Percentiles rank a stretch among this genome's conserved stretches.
Conservation (phyloP, 2,329 filamentous ascomycete species). For the Tolypocladium paradoxum region DNA sequence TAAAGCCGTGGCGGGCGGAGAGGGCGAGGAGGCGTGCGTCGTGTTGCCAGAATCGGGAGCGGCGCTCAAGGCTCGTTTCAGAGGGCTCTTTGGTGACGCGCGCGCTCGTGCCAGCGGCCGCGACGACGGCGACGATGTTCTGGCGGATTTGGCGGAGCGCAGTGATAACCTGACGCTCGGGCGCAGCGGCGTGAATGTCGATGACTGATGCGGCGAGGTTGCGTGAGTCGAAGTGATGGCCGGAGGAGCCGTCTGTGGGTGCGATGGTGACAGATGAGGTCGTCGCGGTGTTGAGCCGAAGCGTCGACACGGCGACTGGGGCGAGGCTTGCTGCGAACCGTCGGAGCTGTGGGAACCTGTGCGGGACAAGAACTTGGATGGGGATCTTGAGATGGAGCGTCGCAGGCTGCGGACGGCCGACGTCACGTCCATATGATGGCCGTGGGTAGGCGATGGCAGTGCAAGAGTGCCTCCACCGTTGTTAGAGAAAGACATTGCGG, state of each 20-base stretch:
- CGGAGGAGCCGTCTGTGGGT: conserved; percentile 24
- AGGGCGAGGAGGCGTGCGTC: conserved; percentile 34
- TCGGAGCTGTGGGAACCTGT: conserved; percentile 36
- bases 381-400: conserved; percentile 85
- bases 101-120: conserved; percentile 50
- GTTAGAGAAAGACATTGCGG: conserved; percentile 46
- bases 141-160: conserved; percentile 50
- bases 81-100: conserved; percentile 69
- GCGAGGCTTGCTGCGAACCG: conserved; percentile 33
- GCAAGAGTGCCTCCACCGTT: conserved; percentile 67
- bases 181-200: conserved; percentile 53
- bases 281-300: conserved; percentile 26
- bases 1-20: conserved; percentile 22
- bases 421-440: conserved; percentile 72
- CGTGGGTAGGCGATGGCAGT: conserved; percentile 74
- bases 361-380: conserved; percentile 68
- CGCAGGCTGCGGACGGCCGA: conserved; percentile 73
- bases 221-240: conserved; percentile 17
- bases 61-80: conserved; percentile 64
- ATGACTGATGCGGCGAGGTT: conserved; percentile 27
- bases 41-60: conserved; percentile 63
- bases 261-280: conserved; percentile 18
- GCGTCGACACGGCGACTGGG: conserved; percentile 42
- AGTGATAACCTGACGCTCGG: conserved; percentile 57
- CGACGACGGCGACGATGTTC: conserved; percentile 37